Evolutionary conservation across 192 early-diverging fungal species (phyloP), one percentile per base, ranked within the genome.

Genomic region (Pilaira anomala): DNA sequence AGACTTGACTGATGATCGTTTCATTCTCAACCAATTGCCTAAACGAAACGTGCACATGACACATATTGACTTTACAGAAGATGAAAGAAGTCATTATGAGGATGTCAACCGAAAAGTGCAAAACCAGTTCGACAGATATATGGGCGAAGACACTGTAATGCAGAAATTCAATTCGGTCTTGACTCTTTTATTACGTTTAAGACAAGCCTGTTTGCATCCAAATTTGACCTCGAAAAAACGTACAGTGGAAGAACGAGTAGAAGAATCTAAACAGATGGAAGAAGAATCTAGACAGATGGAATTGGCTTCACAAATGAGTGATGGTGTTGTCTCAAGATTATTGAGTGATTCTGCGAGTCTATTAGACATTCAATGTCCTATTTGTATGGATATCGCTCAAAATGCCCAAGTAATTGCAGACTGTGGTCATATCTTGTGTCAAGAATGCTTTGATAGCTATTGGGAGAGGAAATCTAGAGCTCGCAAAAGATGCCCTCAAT

Each of bases 1-100:
- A 6, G 67, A 73, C 12, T 66, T 26, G 19, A 62, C 91, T 1
- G 85, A 90, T 51, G 88, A 84, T 18, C 82, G 76, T 33, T 87
- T 88, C 18, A 80, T 92, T 51, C 62, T 93, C 0, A 65, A 78
- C 0, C n/a, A n/a, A n/a, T 77, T 94, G 2, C 89, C 90, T 0
- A 71, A 52, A 0, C 75, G 83, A 3, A 76, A 75, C 39, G 83
- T 87, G 1, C 50, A 80, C 18, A 66, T 76, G 49, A 78, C 75
- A 0, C 60, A 71, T 7, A 71, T 77, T 11, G 69, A 74, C 0
- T 86, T 88, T 58, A 72, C 81, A 0, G 19, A n/a, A 0, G 71
- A 79, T 13, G 88, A 91, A 54, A 65, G 73, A 1, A 59, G 78
- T 19, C 90, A 85, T 66, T 90, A 92, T 67, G 50, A 67, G 3